Base-by-base conservation (phyloP, 345 rosid genomes). In the Ceriops tagal region DNA sequence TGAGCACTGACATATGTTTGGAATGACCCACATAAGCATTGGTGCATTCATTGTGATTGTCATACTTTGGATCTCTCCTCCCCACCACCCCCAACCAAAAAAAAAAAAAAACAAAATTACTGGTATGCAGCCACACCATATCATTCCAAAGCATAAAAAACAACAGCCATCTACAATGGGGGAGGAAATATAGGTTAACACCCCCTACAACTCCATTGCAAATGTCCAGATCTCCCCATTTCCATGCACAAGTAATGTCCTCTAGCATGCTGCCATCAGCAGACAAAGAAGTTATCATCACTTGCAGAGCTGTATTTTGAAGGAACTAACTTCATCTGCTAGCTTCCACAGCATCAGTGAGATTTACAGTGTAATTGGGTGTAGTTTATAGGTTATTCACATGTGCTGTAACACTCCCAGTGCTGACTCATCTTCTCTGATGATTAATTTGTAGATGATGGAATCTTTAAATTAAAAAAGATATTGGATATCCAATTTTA, bases 41-140 rank as follows among this genome's bases (percentile, higher is more conserved):
- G 21, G 8, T 52, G 8, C 30, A 62, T 70, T 65, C 53, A 66
- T 6, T 21, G n/a, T 18, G 28, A 28, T 27, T 73, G 57, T 10
- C n/a, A 56, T 56, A 68, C 67, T 34, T 30, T 62, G 66, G 56
- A 62, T 65, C 32, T 21, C 24, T 43, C 49, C 49, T 43, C 18
- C 49, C 3, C 49, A 5, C 49, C 15, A 5, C 49, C 3, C 49
- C 49, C 19, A 43, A n/a, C n/a, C 16, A 4, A 3, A 43, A 43
- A 3, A 43, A 43, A 13, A 43, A 43, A 43, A 18, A 43, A 43
- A 43, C 0, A 43, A 43, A 43, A 43, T 11, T 43, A 13, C 16
- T 43, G 19, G 13, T 43, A 27, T 27, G 24, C 56, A 47, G 58
- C 26, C 19, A 22, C 61, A 53, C 57, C 62, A 51, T 46, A 49